These are phyloP conservation scores for Cladosporium cucumerinum DNA, from an alignment of 2,329 filamentous ascomycete species.

Conservation along the genomic window DNA sequence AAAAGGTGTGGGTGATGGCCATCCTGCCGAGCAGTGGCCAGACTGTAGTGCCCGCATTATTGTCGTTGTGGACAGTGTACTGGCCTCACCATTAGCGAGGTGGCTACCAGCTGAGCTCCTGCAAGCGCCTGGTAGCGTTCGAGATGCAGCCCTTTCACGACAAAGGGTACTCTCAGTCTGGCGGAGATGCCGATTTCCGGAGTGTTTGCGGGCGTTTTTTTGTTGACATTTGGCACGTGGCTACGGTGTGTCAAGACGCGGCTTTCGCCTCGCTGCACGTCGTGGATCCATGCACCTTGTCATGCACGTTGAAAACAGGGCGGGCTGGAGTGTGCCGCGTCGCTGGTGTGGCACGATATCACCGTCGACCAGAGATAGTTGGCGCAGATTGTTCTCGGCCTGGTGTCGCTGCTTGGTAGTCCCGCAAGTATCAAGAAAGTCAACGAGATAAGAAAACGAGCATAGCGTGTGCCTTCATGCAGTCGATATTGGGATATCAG, in stretches of 20 bases:
- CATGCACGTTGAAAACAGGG: background rate
- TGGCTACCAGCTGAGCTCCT: background rate
- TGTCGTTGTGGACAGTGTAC: background rate
- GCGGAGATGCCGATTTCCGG: background rate
- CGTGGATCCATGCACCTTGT: background rate
- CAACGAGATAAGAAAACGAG: background rate
- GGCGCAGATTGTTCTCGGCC: background rate
- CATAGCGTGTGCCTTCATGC: background rate
- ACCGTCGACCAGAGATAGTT: background rate
- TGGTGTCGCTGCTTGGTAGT: background rate
- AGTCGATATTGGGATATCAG: background rate
- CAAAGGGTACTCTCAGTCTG: background rate
- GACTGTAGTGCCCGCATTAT: background rate
- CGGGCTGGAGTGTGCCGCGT: background rate
- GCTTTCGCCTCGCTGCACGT: background rate
- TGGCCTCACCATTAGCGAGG: background rate
- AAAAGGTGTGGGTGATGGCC: background rate
- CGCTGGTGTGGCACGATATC: background rate
- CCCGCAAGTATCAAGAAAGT: background rate
- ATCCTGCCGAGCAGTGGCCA: background rate
- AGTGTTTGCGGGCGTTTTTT: background rate
- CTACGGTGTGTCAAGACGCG: background rate
- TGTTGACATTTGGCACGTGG: constrained; percentile 2
- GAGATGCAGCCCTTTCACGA: background rate
- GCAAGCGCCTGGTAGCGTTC: background rate